Conservation (phyloP, 2,329 filamentous ascomycete species). For the Fusarium sacchari region DNA sequence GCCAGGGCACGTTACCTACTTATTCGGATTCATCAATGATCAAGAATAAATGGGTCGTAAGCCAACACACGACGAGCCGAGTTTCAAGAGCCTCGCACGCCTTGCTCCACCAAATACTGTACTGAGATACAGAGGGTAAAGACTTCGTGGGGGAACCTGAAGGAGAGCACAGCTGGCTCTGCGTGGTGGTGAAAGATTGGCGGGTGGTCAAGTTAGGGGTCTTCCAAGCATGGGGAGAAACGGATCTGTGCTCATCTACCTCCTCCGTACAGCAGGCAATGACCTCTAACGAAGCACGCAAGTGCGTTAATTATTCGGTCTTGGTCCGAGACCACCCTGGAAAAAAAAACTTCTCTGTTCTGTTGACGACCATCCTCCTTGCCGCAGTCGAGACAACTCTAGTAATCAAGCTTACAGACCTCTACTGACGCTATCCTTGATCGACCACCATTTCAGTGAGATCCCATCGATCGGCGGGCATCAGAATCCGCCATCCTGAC, state of each 20-base stretch:
- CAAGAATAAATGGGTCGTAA: slow-evolving; percentile 29
- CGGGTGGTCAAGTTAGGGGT: slow-evolving; percentile 16
- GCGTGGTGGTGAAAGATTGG: slow-evolving; percentile 28
- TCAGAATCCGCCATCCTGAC: slow-evolving; percentile 33
- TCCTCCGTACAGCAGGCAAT: not conserved
- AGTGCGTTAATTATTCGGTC: slow-evolving; percentile 13
- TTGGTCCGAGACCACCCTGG: slow-evolving; percentile 16
- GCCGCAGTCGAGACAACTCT: slow-evolving; percentile 31
- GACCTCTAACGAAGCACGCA: not conserved
- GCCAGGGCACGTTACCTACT: slow-evolving; percentile 19
- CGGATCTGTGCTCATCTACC: slow-evolving; percentile 6
- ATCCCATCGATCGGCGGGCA: slow-evolving; percentile 41
- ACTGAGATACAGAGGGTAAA: not conserved
- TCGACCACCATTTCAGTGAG: slow-evolving; percentile 38
- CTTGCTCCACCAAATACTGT: slow-evolving; percentile 1
- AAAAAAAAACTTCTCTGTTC: slow-evolving; percentile 10
- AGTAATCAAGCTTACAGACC: slow-evolving; percentile 25
- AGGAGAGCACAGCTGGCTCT: slow-evolving; percentile 21
- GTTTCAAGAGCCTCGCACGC: slow-evolving; percentile 17
- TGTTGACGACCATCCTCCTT: not conserved
- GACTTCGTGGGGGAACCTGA: slow-evolving; percentile 18
- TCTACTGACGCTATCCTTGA: slow-evolving; percentile 24
- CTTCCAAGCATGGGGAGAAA: slow-evolving; percentile 1
- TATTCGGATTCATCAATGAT: slow-evolving; percentile 21
- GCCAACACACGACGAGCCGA: slow-evolving; percentile 35